Evolutionary conservation across 1,139 yeast genomes (phyloP).

Genomic region (Pichia inconspicua): DNA sequence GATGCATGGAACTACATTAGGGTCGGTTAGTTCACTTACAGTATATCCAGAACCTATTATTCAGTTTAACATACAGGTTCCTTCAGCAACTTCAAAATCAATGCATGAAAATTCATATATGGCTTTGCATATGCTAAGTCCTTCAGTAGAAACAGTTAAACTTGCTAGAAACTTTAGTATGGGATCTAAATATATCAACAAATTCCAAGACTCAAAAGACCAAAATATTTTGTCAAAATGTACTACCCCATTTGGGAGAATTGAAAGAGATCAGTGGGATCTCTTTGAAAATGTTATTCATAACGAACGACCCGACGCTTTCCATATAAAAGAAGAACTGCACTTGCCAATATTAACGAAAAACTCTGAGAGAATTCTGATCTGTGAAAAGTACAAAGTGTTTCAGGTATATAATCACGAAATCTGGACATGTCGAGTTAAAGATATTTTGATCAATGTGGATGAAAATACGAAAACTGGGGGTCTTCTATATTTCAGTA

Average conservation of each 20-base stretch:
- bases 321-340: slow-evolving; percentile 15
- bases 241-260: slow-evolving; percentile 38
- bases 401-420: slow-evolving; percentile 72
- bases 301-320: slow-evolving; percentile 9
- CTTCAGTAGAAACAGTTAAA: slow-evolving; percentile 42
- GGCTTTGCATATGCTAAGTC: slow-evolving; percentile 72
- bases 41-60: slow-evolving; percentile 65
- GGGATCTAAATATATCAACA: slow-evolving; percentile 35
- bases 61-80: slow-evolving; percentile 76
- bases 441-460: slow-evolving; percentile 37
- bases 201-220: background rate
- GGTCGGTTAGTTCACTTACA: slow-evolving; percentile 74
- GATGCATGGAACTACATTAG: slow-evolving; percentile 71
- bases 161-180: slow-evolving; percentile 56
- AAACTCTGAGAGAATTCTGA: slow-evolving; percentile 53
- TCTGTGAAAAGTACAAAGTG: slow-evolving; percentile 51
- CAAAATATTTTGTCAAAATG: slow-evolving; percentile 1
- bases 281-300: slow-evolving; percentile 14
- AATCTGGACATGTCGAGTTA: slow-evolving; percentile 72
- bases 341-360: slow-evolving; percentile 49
- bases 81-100: slow-evolving; percentile 65
- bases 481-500: slow-evolving; percentile 58
- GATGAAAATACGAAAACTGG: slow-evolving; percentile 35
- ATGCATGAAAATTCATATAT: slow-evolving; percentile 48
- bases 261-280: slow-evolving; percentile 30